Base-by-base conservation (phyloP, 805 yeast genomes). In the Kodamaea leandrae region DNA sequence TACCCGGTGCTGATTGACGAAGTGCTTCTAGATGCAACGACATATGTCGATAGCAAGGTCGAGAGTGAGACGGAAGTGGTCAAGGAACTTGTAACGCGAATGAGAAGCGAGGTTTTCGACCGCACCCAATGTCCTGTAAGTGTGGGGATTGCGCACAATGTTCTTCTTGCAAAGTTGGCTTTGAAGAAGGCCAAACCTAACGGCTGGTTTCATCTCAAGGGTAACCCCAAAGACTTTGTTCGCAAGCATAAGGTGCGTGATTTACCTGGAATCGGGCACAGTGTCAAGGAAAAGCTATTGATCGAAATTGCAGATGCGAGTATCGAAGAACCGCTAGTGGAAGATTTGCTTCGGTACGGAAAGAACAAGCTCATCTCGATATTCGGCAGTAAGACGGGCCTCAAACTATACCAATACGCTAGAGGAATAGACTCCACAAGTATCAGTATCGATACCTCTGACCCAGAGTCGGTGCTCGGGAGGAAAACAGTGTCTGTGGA, bases 1-100 rank as follows among this genome's bases (percentile, higher is more conserved):
- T 70, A 81, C 21, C 98, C 98, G 0, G 86, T 93, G 1, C 88
- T 95, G 46, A 81, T 93, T 3, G 98, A 93, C 59, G 99, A 93
- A 55, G 96, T 89, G 0, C 63, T 93, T n/a, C 56, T 87, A 7
- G 95, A 87, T 51, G 70, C 83, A 1, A 64, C 82, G 0, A 18
- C 61, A 2, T 47, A 55, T 26, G 55, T 58, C 17, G 49, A 49
- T 5, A 27, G 27, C 1, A 4, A 28, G 12, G 44, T 36, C 8
- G 50, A 43, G 10, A 34, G 43, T 6, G 7, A 33, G 12, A 28
- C 17, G 4, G 45, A 45, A 5, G 33, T 41, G 33, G 37, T 64
- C 1, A 37, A 50, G 4, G 44, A 44, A 0, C 50, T 71, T 6
- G 60, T 68, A 49, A 45, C 47, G 1, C 49, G 55, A 4, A 65